Base-by-base conservation (phyloP, 2,329 filamentous ascomycete genomes). In the Metarhizium sp. region DNA sequence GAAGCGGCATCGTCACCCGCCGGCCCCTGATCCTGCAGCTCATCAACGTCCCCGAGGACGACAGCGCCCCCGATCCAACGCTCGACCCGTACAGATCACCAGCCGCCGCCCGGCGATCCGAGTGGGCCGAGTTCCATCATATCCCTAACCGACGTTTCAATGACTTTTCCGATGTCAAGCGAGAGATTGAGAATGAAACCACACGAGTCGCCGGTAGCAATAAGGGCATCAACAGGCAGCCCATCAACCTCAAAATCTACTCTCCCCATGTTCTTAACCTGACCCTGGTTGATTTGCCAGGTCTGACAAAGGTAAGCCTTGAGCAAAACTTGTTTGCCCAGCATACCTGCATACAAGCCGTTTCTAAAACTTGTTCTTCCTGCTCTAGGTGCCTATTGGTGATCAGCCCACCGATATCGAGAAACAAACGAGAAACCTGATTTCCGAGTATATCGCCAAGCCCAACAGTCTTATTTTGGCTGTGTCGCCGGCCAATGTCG, bases 221-320 rank as follows among this genome's bases (percentile, higher is more conserved):
- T 77, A 97, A 97, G 75, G 94, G 94, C 66, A 99, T 99, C 76
- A 96, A 96, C 72, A 81, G 94, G 60, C 90, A 95, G 69, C 91
- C 94, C 57, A 99, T 99, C 72, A 97, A 99, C 74, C 82, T 99
- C 62, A 97, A 97, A 71, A 94, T 99, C 60, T 99, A 96, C 76
- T 97, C 94, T 49, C 92, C 94, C 29, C 88, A 96, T 71, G 94
- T 99, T 58, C 82, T 99, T 58, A 99, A 95, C 73, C 78, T 99
- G 73, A 99, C 94, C 2, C 78, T 99, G 64, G 94, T 99, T 58
- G 94, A 99, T 78, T 74, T 99, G 67, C 94, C 94, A 3, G 94
- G 94, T 64, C 76, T 99, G 68, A 99, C 94, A 65, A 97, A 99
- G 81, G 88, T 90, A 70, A 53, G 72, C 59, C 55, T 38, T 29